Base-by-base conservation (phyloP, 352 stramenopile genomes). In the Pythium vanterpoolii region DNA sequence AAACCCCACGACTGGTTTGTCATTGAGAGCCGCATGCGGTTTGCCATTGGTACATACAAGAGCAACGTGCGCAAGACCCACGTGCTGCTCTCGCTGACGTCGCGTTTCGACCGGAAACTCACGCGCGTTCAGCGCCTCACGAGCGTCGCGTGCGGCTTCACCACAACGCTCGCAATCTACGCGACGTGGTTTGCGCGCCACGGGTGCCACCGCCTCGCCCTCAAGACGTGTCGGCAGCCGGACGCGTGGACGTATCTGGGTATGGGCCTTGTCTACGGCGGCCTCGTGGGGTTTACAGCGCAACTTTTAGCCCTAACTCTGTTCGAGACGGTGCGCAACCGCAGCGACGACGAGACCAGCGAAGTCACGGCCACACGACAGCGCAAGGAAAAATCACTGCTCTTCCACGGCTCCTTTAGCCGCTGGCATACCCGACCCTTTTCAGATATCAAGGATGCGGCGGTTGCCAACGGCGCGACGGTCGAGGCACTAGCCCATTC, bases 341-440 rank as follows among this genome's bases (percentile, higher is more conserved):
- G 83, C 4, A 66, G 71, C 7, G 80, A 90, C 39, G 66, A 87
- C 7, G 83, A 90, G 55, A 84, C 73, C 1, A 62, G 67, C 10
- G 80, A 87, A 38, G 66, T 86, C 21, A 66, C 76, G 0, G 71
- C 68, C 10, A 77, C 79, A 33, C 62, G 80, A 18, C 80, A 87
- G 40, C 77, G 83, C 33, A 93, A 93, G 54, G 83, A 93, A 47
- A 90, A 90, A 48, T 76, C 89, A 10, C 59, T 90, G 50, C 56
- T 90, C 8, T 90, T 88, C 42, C 74, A 74, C 6, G 62, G 63
- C 3, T 46, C 74, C 19, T 78, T 78, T n/a, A 40, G 66, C 16
- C 55, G 13, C 5, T 18, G 30, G 13, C 26, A 33, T 18, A 18
- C 8, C 49, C 16, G 42, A 26, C 28, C 46, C 24, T 24, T 49